Evolutionary conservation across 805 yeast species (phyloP).

Genomic region (Candida coleopterorum): DNA sequence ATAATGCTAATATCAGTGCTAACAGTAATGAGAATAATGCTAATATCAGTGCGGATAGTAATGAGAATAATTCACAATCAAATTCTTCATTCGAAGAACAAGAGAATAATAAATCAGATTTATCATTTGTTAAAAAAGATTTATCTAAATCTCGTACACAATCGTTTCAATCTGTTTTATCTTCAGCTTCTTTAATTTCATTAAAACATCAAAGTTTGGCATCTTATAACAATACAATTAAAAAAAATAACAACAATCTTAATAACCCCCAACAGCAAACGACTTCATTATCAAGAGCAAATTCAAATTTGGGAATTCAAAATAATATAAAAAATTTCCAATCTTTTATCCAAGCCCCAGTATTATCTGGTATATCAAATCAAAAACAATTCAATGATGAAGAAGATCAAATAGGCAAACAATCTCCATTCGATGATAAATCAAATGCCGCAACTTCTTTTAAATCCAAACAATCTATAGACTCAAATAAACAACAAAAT

Average conservation of each 20-base stretch:
- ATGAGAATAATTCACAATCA: constrained; percentile 1
- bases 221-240: constrained; percentile 9
- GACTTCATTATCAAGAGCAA: constrained; percentile 11
- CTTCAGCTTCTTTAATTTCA: constrained; percentile 39
- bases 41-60: neutral
- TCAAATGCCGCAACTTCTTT: constrained; percentile 2
- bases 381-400: constrained; percentile 24
- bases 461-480: constrained; percentile 2
- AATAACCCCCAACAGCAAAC: constrained; percentile 5
- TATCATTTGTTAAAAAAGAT: constrained; percentile 36
- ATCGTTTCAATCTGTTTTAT: constrained; percentile 40
- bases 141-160: constrained; percentile 32
- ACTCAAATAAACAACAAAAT: constrained; percentile 8
- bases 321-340: constrained; percentile 30
- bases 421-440: constrained; percentile 32
- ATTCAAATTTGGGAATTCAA: constrained; percentile 20
- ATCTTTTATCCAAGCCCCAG: constrained; percentile 44
- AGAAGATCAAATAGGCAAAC: constrained; percentile 34
- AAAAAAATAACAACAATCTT: constrained; percentile 6
- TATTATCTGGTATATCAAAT: constrained; percentile 32
- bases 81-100: constrained; percentile 3
- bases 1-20: neutral
- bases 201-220: constrained; percentile 19
- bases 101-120: constrained; percentile 9
- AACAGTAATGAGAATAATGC: neutral